Base-by-base conservation (phyloP, 805 yeast genomes). In the Wickerhamomyces alni region DNA sequence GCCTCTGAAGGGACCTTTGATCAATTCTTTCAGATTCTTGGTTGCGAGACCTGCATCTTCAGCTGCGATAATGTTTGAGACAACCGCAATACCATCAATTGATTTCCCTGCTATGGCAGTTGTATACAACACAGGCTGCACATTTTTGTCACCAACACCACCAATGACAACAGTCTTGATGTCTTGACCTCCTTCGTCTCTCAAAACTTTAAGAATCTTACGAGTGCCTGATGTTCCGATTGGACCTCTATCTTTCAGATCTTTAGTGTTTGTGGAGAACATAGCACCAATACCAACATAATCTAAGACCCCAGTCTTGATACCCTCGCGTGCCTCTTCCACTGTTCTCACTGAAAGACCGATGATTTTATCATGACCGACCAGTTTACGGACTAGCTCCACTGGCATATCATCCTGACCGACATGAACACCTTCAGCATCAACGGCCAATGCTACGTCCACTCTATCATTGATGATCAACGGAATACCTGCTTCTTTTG, bases 381-480 rank as follows among this genome's bases (percentile, higher is more conserved):
- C 59, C 25, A 87, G 53, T 50, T 65, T 54, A 28, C 96, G 62
- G 1, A 77, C 93, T 29, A 70, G 50, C 1, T 51, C 49, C 8
- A 61, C 61, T 4, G 67, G 65, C 86, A 88, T 85, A 55, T 88
- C 97, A 38, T 81, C 88, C 58, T 88, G 96, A 1, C 97, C 97
- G 17, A 88, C 86, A 63, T 88, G 97, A 8, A 89, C 82, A 27
- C 95, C 95, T 46, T 87, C 96, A 2, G 95, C 95, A 49, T 75
- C 93, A 40, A 87, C 70, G 0, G 96, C 96, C 33, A 89, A 63
- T 0, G 96, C 96, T 11, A 89, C 87, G 55, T 88, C 97, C 3
- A 87, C 72, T 37, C 96, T 65, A 54, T 88, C 96, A 50, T 88
- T 87, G 54, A 88, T 87, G 26, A 88, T 75, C 47, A 88, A 65